Percentiles rank a stretch among this genome's conserved stretches.
Evolutionary conservation across 83 land plant genomes (phyloP).

Genomic region (Thuja plicata): DNA sequence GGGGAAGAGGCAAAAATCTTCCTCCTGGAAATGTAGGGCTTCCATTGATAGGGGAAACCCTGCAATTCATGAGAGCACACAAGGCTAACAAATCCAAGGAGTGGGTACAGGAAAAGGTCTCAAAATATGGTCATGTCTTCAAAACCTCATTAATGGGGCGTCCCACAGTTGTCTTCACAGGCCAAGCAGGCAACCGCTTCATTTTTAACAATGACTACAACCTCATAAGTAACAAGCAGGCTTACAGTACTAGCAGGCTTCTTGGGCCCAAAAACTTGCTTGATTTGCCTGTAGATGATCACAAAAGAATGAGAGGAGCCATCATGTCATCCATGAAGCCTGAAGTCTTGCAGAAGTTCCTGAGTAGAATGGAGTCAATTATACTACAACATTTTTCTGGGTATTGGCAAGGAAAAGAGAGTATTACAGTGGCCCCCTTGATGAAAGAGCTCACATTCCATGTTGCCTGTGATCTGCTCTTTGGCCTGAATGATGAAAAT

Average conservation of each 20-base stretch:
- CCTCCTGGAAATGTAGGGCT: constrained; percentile 35
- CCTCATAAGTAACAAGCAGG: constrained; percentile 10
- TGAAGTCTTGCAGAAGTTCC: constrained; percentile 30
- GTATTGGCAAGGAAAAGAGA: not conserved
- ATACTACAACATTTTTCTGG: constrained; percentile 20
- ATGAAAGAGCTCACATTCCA: constrained; percentile 39
- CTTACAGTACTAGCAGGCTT: constrained; percentile 2
- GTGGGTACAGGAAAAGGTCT: constrained; percentile 20
- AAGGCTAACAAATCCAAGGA: not conserved
- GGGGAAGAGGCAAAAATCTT: not conserved
- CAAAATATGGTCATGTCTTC: constrained; percentile 29
- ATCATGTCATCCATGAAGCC: constrained; percentile 39
- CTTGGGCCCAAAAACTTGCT: constrained; percentile 8
- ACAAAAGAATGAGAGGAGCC: constrained; percentile 28
- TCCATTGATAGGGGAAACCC: constrained; percentile 33
- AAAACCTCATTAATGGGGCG: constrained; percentile 29
- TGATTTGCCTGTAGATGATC: constrained; percentile 30
- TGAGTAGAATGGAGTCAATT: constrained; percentile 28
- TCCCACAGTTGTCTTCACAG: constrained; percentile 9
- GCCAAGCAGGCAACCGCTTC: constrained; percentile 33
- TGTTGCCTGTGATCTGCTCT: constrained; percentile 29
- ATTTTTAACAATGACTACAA: constrained; percentile 13
- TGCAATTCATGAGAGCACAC: constrained; percentile 17
- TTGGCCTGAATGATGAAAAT: constrained; percentile 21
- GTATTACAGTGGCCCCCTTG: constrained; percentile 21